phyloP scores from a whole-genome alignment of 2,329 filamentous ascomycete species.

The Paecilomyces sp. region DNA sequence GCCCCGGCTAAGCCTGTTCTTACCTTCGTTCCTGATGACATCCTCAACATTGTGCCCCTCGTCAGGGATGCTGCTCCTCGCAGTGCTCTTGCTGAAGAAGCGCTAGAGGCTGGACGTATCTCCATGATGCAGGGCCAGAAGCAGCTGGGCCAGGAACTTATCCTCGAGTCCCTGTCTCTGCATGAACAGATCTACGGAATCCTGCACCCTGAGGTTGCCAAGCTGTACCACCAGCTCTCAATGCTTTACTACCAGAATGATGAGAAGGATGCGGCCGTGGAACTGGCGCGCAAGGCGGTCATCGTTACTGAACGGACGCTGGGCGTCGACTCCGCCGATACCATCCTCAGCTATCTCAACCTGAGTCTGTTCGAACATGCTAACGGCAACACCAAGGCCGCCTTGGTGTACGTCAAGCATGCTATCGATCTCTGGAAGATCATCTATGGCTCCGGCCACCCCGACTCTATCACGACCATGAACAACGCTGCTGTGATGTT shows the following conservation, averaged over 20 bases:
- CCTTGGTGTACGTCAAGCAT: slow-evolving; percentile 84
- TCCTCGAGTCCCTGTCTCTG: slow-evolving; percentile 89
- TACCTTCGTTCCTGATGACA: slow-evolving; percentile 76
- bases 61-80: slow-evolving; percentile 91
- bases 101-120: slow-evolving; percentile 88
- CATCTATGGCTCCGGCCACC: slow-evolving; percentile 88
- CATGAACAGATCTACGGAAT: slow-evolving; percentile 99
- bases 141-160: slow-evolving; percentile 89
- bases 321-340: slow-evolving; percentile 88
- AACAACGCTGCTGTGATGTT: slow-evolving; percentile 99
- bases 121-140: slow-evolving; percentile 94
- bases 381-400: slow-evolving; percentile 78
- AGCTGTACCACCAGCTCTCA: slow-evolving; percentile 89
- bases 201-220: slow-evolving; percentile 89
- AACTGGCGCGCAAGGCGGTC: slow-evolving; percentile 91
- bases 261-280: slow-evolving; percentile 91
- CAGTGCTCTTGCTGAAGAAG: slow-evolving; percentile 88
- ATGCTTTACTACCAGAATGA: slow-evolving; percentile 98
- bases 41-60: slow-evolving; percentile 87
- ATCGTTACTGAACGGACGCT: slow-evolving; percentile 93
- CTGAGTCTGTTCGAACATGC: slow-evolving; percentile 90
- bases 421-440: slow-evolving; percentile 94
- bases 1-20: slow-evolving; percentile 36
- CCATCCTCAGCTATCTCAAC: slow-evolving; percentile 92
- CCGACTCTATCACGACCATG: slow-evolving; percentile 95